Base-by-base conservation (phyloP, 106 monocot species). In the Dioscorea alata region DNA sequence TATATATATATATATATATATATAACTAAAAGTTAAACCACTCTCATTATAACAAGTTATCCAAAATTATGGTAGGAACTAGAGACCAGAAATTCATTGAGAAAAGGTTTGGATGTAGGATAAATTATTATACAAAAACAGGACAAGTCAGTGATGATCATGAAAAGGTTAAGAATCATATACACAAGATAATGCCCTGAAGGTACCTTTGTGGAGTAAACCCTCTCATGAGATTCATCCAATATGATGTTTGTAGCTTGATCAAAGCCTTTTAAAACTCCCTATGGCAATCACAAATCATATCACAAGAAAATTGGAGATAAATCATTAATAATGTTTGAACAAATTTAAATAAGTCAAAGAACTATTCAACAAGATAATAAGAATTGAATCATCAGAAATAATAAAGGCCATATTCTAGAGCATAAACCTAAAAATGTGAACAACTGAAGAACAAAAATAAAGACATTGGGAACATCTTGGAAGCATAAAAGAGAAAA, bases 191-290 rank as follows among this genome's bases (percentile, higher is more conserved):
- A 42, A 3, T 2, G 0, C 10, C 5, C 42, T 8, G 42, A 42
- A 71, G 14, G 28, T 57, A 96, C 96, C 89, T 82, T 96, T 59
- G 92, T 96, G 23, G 96, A 96, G 57, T 96, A 92, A 63, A 96
- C 96, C 57, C 88, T 72, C 73, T 96, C 91, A 70, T 96, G 96
- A 50, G 96, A 96, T 78, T 96, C 96, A 72, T 96, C 91, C 50
- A 96, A 84, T 79, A 96, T 96, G 63, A 96, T 82, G 74, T 96
- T 96, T 54, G 96, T 96, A 35, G 96, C 96, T 66, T 92, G 91
- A 63, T 96, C 96, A 82, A 84, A 96, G 22, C 96, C 96, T 80
- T 89, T 96, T 69, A 96, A 64, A 50, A 86, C 71, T 73, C 96
- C 96, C 96, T 96, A 71, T 4, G 48, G 17, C 42, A 49, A 33